These are phyloP conservation scores for Teunomyces aglyptinius DNA, from an alignment of 805 yeast species.

Conservation along the genomic window DNA sequence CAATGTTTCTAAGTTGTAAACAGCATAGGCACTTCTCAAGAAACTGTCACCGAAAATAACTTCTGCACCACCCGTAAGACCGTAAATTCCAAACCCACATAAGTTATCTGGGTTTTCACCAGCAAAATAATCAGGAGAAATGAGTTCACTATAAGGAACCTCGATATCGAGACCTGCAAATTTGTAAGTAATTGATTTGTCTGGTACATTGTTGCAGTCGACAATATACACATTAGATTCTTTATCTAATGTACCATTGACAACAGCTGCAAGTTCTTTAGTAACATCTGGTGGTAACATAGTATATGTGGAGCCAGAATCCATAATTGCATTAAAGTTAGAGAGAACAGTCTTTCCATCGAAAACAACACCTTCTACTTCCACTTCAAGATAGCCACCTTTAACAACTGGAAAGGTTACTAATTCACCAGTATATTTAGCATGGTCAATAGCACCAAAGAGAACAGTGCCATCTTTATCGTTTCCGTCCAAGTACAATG, in stretches of 20 bases:
- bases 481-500: constrained; percentile 16
- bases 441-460: constrained; percentile 24
- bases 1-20: constrained; percentile 50
- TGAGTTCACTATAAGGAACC: constrained; percentile 8
- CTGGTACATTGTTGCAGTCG: constrained; percentile 7
- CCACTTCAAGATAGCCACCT: background rate
- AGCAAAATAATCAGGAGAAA: background rate
- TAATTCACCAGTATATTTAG: constrained; percentile 14
- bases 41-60: constrained; percentile 51
- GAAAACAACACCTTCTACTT: background rate
- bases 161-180: constrained; percentile 6
- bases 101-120: background rate
- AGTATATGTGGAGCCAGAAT: constrained; percentile 9
- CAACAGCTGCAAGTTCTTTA: background rate
- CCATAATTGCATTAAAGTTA: constrained; percentile 5
- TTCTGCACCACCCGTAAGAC: background rate
- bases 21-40: constrained; percentile 51
- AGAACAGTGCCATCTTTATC: constrained; percentile 13
- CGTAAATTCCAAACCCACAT: background rate
- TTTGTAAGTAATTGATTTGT: constrained; percentile 5
- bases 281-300: constrained; percentile 5
- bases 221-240: background rate
- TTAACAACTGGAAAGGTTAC: constrained; percentile 1
- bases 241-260: background rate
- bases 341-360: background rate